These are phyloP conservation scores for Hygrocybe punicea DNA, from an alignment of 768 basidiomycete genomes.

Conservation along the genomic window DNA sequence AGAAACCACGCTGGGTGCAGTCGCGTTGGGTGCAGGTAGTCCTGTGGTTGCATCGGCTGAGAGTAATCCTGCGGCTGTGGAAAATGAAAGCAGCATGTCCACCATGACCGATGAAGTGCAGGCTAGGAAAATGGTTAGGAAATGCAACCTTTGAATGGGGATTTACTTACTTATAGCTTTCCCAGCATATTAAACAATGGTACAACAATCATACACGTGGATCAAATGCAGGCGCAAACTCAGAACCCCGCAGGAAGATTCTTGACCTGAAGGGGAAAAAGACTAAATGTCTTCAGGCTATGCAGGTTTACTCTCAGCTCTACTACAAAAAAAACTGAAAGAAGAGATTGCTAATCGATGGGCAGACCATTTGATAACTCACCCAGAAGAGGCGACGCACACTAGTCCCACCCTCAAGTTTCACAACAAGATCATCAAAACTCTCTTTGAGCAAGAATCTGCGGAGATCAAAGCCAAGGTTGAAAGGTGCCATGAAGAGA, in stretches of 20 bases:
- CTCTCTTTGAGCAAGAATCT: neutral
- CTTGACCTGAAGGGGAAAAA: neutral
- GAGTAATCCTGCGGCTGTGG: neutral
- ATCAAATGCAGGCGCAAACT: neutral
- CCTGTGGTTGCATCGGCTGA: too few species aligned
- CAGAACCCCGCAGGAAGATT: neutral
- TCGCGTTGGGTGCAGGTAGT: too few species aligned
- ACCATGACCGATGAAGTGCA: neutral
- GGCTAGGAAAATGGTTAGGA: neutral
- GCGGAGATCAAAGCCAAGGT: conserved; percentile 1
- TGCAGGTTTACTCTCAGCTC: neutral
- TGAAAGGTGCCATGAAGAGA: neutral
- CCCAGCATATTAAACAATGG: neutral
- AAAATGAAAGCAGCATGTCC: neutral
- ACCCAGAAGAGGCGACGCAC: neutral
- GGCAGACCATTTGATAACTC: neutral
- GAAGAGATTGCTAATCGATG: neutral
- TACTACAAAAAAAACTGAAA: neutral
- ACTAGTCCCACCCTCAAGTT: neutral
- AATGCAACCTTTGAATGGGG: neutral
- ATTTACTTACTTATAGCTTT: neutral
- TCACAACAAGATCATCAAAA: neutral
- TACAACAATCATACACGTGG: neutral
- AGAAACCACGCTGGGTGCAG: neutral
- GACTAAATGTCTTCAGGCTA: neutral